Conservation (phyloP, 225 moss, liverwort and hornwort species). For the Lunularia cruciata region DNA sequence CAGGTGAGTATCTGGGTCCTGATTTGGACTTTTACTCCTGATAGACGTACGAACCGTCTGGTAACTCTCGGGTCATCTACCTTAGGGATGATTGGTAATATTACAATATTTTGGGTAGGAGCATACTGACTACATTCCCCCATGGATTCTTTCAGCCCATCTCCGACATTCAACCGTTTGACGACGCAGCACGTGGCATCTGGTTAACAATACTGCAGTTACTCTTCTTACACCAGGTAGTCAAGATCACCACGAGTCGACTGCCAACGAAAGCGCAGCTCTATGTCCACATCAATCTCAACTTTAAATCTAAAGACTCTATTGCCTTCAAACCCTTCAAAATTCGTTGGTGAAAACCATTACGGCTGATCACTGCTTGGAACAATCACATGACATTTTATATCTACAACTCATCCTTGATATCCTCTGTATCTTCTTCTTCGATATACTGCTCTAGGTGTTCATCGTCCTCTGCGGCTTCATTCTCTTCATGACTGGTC, state of each 20-base stretch:
- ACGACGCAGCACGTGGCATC: background rate
- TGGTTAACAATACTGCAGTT: background rate
- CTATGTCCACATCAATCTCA: conserved; percentile 25
- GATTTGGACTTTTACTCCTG: too few relatives aligned
- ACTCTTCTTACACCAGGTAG: background rate
- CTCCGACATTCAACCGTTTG: background rate
- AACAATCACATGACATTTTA: conserved; percentile 6
- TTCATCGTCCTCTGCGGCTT: conserved; percentile 16
- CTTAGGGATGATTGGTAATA: background rate
- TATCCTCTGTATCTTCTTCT: conserved; percentile 21
- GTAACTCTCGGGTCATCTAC: too few relatives aligned
- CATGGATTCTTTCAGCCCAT: background rate
- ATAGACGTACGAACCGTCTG: too few relatives aligned
- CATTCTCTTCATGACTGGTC: conserved; percentile 15
- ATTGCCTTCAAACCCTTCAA: conserved; percentile 38
- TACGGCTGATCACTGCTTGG: background rate
- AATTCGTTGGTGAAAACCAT: conserved; percentile 41
- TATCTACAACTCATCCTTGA: conserved; percentile 43
- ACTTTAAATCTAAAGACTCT: conserved; percentile 28
- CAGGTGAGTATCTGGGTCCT: too few relatives aligned
- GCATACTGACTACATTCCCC: background rate
- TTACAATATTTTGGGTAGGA: conserved; percentile 4
- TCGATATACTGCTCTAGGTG: conserved; percentile 10
- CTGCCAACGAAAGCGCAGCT: background rate
- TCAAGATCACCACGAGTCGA: background rate